Conservation (phyloP, 208 protist species). For the Zelonia costaricensis region DNA sequence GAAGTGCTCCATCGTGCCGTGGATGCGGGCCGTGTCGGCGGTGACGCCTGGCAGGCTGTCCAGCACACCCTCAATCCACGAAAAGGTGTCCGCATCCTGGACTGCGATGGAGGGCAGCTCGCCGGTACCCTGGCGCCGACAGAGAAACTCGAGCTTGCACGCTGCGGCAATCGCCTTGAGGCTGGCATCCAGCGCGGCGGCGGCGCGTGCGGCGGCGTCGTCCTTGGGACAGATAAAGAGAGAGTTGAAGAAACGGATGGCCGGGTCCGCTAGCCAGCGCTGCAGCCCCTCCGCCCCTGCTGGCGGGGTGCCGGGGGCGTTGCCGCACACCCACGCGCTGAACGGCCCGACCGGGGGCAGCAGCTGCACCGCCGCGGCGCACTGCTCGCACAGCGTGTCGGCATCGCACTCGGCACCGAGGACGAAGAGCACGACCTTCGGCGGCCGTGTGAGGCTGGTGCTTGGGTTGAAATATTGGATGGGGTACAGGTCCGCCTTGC, state of each 20-base stretch:
- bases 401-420: slow-evolving; percentile 35
- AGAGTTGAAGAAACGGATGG: slow-evolving; percentile 29
- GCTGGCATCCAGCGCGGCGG: slow-evolving; percentile 7
- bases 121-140: slow-evolving; percentile 6
- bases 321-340: slow-evolving; percentile 11
- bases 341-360: slow-evolving; percentile 36
- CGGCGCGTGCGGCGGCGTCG: slow-evolving; percentile 6
- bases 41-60: slow-evolving; percentile 44
- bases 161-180: slow-evolving; percentile 14
- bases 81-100: slow-evolving; percentile 25
- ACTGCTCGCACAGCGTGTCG: slow-evolving; percentile 29
- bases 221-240: slow-evolving; percentile 22
- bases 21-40: slow-evolving; percentile 27
- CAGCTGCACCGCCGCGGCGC: slow-evolving; percentile 8
- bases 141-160: slow-evolving; percentile 29
- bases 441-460: slow-evolving; percentile 11
- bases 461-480: slow-evolving; percentile 38
- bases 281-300: slow-evolving; percentile 14
- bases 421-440: slow-evolving; percentile 45
- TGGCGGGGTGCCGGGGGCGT: background rate
- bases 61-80: slow-evolving; percentile 45
- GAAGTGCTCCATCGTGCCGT: slow-evolving; percentile 34
- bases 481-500: slow-evolving; percentile 42
- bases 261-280: slow-evolving; percentile 28
- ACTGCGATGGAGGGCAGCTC: slow-evolving; percentile 28